Evolutionary conservation across 495 filamentous ascomycete species (phyloP).

Genomic region (Haplographium delicatum): DNA sequence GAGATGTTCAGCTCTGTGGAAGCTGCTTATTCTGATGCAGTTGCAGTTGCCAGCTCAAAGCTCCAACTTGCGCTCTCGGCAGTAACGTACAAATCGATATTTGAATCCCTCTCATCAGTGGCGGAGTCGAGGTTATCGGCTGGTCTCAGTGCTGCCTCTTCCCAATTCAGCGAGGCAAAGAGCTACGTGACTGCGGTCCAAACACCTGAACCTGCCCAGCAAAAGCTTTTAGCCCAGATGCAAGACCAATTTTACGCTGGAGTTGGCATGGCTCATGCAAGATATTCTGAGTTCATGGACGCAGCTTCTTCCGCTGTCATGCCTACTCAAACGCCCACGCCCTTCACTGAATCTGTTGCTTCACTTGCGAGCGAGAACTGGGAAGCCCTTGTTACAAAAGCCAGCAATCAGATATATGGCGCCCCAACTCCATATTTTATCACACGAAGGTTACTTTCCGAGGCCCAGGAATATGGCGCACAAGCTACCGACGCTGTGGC

Average conservation of each 20-base stretch:
- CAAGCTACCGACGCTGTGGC: conserved; percentile 46
- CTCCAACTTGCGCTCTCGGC: conserved; percentile 43
- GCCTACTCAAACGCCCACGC: conserved; percentile 38
- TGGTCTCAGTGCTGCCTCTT: conserved; percentile 57
- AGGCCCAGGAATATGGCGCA: conserved; percentile 49
- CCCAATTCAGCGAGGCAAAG: conserved; percentile 57
- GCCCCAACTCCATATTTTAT: conserved; percentile 61
- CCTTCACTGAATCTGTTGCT: conserved; percentile 22
- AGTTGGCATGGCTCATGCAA: conserved; percentile 69
- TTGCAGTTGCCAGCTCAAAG: conserved; percentile 54
- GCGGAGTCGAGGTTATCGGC: conserved; percentile 60
- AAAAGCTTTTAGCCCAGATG: conserved; percentile 54
- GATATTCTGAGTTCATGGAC: conserved; percentile 66
- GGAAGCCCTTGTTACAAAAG: conserved; percentile 61
- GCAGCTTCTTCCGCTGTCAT: conserved; percentile 59
- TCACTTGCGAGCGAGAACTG: conserved; percentile 39
- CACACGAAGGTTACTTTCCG: conserved; percentile 29
- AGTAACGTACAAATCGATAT: conserved; percentile 35
- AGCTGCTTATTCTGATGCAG: conserved; percentile 59
- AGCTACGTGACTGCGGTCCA: conserved; percentile 48
- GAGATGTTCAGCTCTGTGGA: conserved; percentile 63
- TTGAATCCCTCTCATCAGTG: conserved; percentile 55
- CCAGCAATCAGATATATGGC: conserved; percentile 70
- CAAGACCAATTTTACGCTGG: conserved; percentile 73
- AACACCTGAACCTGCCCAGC: conserved; percentile 44